phyloP scores from a whole-genome alignment of 2,329 filamentous ascomycete species.

The Phyllosticta capitalensis region DNA sequence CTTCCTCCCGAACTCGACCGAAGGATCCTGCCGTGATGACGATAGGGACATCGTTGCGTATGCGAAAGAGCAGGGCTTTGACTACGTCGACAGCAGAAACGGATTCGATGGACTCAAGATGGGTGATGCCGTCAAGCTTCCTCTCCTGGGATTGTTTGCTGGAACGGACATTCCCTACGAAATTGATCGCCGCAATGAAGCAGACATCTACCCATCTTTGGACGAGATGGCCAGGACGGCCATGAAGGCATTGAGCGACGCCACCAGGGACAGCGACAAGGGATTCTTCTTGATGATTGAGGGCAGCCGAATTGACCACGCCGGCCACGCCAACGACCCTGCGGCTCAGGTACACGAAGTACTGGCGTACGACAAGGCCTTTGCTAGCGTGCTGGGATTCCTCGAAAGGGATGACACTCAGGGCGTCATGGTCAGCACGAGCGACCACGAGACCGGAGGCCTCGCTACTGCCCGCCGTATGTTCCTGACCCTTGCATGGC shows the following conservation, averaged over 20 bases:
- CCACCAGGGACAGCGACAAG: slow-evolving; percentile 73
- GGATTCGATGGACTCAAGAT: slow-evolving; percentile 66
- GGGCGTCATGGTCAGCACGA: slow-evolving; percentile 78
- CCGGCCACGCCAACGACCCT: slow-evolving; percentile 56
- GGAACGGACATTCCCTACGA: slow-evolving; percentile 80
- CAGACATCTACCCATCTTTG: slow-evolving; percentile 75
- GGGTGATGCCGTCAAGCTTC: slow-evolving; percentile 61
- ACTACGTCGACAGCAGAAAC: slow-evolving; percentile 61
- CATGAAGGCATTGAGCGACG: slow-evolving; percentile 66
- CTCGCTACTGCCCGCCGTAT: slow-evolving; percentile 69
- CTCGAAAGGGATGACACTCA: slow-evolving; percentile 63
- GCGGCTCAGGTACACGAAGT: slow-evolving; percentile 65
- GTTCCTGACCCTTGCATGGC: slow-evolving; percentile 19
- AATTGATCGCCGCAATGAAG: slow-evolving; percentile 72
- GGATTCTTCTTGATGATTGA: slow-evolving; percentile 99
- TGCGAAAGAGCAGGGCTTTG: slow-evolving; percentile 71
- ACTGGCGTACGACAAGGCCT: slow-evolving; percentile 84
- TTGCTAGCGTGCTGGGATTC: slow-evolving; percentile 76
- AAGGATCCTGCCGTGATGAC: slow-evolving; percentile 74
- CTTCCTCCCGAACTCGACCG: slow-evolving; percentile 74
- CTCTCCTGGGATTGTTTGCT: slow-evolving; percentile 79
- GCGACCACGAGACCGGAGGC: slow-evolving; percentile 93
- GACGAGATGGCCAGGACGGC: slow-evolving; percentile 86
- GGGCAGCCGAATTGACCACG: slow-evolving; percentile 91
- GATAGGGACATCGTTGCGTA: slow-evolving; percentile 63